Conservation (phyloP, 2,329 filamentous ascomycete genomes). For the Orbilia blumenaviensis region DNA sequence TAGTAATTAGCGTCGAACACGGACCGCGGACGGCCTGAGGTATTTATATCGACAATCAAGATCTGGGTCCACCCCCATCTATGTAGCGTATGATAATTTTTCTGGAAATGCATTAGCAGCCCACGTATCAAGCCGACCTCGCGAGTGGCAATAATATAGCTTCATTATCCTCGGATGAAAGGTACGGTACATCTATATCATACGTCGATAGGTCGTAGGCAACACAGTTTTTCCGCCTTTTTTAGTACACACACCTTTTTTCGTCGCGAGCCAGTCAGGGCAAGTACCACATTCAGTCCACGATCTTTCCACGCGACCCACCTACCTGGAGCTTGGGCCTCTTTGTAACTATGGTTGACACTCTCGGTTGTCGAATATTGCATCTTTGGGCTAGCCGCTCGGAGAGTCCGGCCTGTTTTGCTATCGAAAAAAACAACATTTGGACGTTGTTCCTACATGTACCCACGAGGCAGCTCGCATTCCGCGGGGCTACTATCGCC, state of each 20-base stretch:
- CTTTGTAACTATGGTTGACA: conserved; percentile 29
- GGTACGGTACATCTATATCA: too few relatives aligned
- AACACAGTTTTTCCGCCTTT: conserved; percentile 39
- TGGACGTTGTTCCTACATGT: neutral
- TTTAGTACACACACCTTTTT: neutral
- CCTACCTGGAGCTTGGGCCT: conserved; percentile 42
- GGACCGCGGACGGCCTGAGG: conserved; percentile 9
- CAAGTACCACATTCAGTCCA: conserved; percentile 13
- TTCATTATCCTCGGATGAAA: conserved; percentile 26
- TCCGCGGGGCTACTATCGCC: neutral
- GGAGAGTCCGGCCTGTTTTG: conserved; percentile 1
- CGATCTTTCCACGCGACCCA: conserved; percentile 31
- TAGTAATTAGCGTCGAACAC: too few relatives aligned
- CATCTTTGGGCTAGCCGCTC: conserved; percentile 22
- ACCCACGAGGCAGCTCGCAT: conserved; percentile 22
- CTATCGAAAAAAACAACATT: conserved; percentile 12
- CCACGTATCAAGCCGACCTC: neutral
- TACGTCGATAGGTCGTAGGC: neutral
- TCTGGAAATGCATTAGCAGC: neutral
- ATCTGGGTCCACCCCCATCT: neutral
- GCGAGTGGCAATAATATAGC: conserved; percentile 3
- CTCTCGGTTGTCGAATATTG: conserved; percentile 8
- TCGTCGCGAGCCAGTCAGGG: neutral
- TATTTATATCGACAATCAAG: conserved; percentile 6
- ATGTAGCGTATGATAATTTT: neutral